Evolutionary conservation across 1,284 basidiomycete genomes (phyloP), one percentile per base, ranked within the genome.

Genomic region (Moesziomyces antarcticus): DNA sequence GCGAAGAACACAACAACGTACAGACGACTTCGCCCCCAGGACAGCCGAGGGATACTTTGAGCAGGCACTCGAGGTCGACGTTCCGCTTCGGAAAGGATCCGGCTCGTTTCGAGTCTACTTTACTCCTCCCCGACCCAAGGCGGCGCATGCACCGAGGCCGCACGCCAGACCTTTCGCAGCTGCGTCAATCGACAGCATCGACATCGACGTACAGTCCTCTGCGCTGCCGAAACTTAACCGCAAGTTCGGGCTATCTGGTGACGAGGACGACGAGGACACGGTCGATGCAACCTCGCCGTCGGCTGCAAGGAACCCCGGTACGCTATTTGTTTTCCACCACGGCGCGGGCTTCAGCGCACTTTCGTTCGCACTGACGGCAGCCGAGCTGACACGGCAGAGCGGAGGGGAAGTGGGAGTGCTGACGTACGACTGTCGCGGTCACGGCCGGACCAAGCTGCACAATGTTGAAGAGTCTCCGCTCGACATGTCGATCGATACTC

Each of bases 281-380:
- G 43, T n/a, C 20, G 5, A 37, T 30, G 25, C 51, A 0, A 4
- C 47, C 16, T 52, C 50, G 20, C 40, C 41, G 9, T 20, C 46
- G 24, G 18, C 50, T 58, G 67, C 68, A 27, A 56, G 87, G 3
- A 40, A 18, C n/a, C 85, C 85, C 3, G 87, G 86, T 9, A 89
- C 90, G 0, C 89, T 96, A 3, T 89, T 98, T 80, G 87, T 98
- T 3, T 93, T 93, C 84, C 94, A 97, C 80, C 96, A 99, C 78
- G 96, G 97, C 0, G 96, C 93, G 1, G 96, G 97, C 3, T 93
- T 93, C 80, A 91, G 91, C 0, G 95, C 90, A 0, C 87, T 97
- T 66, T 93, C 90, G 67, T 99, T 94, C 83, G 95, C 97, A 0
- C 90, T 90, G 75, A 87, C 95, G 54, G 93, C 95, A 11, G 91